phyloP scores from a whole-genome alignment of 257 asterid species.

The Solanum sitiens region DNA sequence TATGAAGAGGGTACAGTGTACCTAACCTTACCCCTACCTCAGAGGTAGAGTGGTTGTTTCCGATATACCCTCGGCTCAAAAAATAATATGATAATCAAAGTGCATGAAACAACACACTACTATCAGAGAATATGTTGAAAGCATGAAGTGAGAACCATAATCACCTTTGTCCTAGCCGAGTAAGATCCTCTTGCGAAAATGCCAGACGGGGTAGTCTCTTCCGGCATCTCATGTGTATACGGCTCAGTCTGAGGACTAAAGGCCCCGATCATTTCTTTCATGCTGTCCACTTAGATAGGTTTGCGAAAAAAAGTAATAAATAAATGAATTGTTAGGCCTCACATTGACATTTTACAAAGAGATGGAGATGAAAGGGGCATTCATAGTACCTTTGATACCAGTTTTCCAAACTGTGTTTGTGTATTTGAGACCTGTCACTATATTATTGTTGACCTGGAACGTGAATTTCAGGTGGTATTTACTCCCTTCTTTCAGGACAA shows the following conservation, averaged over 20 bases:
- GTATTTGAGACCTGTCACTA: constrained; percentile 65
- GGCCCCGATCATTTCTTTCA: constrained; percentile 95
- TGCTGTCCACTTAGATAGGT: constrained; percentile 57
- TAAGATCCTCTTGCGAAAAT: constrained; percentile 89
- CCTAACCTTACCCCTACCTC: neutral
- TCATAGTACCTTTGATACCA: constrained; percentile 48
- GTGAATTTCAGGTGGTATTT: constrained; percentile 47
- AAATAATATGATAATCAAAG: neutral
- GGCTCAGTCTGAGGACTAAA: constrained; percentile 94
- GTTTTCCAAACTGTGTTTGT: constrained; percentile 70
- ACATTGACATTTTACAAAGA: neutral
- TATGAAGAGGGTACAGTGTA: neutral
- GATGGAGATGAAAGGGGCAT: neutral
- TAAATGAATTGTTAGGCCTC: neutral
- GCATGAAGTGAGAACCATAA: neutral
- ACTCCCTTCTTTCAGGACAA: constrained; percentile 65
- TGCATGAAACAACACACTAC: neutral
- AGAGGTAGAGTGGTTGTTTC: neutral
- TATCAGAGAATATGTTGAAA: neutral
- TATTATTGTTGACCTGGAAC: constrained; percentile 55
- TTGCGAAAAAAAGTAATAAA: neutral
- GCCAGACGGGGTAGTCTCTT: constrained; percentile 93
- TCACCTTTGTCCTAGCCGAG: constrained; percentile 83
- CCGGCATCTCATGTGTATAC: constrained; percentile 81
- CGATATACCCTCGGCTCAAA: neutral